These are phyloP conservation scores for Amanita subjunquillea DNA, from an alignment of 768 basidiomycete genomes.

Conservation along the genomic window DNA sequence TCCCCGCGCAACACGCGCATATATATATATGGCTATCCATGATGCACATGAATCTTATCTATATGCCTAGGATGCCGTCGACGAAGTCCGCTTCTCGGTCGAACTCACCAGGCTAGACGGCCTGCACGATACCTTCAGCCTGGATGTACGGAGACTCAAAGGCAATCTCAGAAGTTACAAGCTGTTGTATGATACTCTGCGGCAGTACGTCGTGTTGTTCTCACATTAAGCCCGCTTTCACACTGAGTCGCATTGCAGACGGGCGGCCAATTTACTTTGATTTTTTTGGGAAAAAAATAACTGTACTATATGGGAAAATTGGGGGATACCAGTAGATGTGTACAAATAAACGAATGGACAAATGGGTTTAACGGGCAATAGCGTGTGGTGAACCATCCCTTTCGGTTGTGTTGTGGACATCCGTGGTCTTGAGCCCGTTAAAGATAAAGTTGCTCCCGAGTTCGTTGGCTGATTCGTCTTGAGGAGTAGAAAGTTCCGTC, in stretches of 20 bases:
- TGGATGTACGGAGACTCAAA: conserved; percentile 83
- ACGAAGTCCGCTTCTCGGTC: conserved; percentile 89
- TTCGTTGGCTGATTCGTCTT: background rate
- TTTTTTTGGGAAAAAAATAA: background rate
- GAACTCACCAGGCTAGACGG: conserved; percentile 83
- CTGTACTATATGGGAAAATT: background rate
- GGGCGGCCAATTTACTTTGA: background rate
- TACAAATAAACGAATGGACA: background rate
- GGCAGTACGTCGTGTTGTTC: conserved; percentile 15
- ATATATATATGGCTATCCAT: background rate
- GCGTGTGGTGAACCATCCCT: background rate
- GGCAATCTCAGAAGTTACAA: conserved; percentile 83
- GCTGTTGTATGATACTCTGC: conserved; percentile 60
- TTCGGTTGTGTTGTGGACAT: background rate
- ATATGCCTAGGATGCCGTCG: conserved; percentile 33
- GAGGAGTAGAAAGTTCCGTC: conserved; percentile 2
- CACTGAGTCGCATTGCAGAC: background rate
- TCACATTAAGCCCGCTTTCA: background rate
- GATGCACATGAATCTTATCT: too few species aligned
- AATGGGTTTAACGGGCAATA: background rate
- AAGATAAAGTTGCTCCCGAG: background rate
- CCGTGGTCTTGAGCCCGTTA: background rate
- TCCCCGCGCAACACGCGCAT: background rate
- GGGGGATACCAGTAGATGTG: background rate
- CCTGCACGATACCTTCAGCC: conserved; percentile 72